phyloP scores from a whole-genome alignment of 2,329 filamentous ascomycete genomes.

The Sporothrix luriei region DNA sequence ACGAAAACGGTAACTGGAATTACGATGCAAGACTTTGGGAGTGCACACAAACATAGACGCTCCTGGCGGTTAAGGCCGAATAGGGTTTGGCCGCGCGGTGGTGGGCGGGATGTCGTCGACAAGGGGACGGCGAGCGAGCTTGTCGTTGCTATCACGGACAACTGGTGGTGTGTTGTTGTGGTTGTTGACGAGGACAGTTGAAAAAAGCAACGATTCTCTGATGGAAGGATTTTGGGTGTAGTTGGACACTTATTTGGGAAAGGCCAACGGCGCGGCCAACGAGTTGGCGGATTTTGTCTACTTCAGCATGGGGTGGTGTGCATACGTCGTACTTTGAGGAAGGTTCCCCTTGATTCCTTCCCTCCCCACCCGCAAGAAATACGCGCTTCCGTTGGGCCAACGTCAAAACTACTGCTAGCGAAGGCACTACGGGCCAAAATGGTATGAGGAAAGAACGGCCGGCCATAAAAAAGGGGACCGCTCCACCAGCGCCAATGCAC shows the following conservation, averaged over 20 bases:
- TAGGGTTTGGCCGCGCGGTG: slow-evolving; percentile 21
- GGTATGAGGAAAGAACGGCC: not conserved
- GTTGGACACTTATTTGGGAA: slow-evolving; percentile 12
- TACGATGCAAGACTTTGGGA: not conserved
- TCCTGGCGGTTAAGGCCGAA: slow-evolving; percentile 22
- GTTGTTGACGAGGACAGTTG: slow-evolving; percentile 11
- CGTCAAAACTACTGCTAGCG: slow-evolving; percentile 29
- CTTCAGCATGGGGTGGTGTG: not conserved
- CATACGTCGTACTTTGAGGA: not conserved
- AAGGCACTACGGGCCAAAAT: slow-evolving; percentile 18
- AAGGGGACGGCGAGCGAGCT: not conserved
- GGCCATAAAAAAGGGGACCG: not conserved
- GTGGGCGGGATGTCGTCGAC: not conserved
- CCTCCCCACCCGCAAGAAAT: slow-evolving; percentile 22
- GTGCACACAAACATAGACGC: slow-evolving; percentile 7
- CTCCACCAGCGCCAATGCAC: slow-evolving; percentile 9
- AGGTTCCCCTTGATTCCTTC: slow-evolving; percentile 5
- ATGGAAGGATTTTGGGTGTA: slow-evolving; percentile 7
- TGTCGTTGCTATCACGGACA: slow-evolving; percentile 14
- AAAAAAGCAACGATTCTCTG: slow-evolving; percentile 8
- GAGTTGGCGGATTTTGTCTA: slow-evolving; percentile 15
- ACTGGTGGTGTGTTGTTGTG: not conserved
- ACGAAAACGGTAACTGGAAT: slow-evolving; percentile 6
- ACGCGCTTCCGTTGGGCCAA: slow-evolving; percentile 25
- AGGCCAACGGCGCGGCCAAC: slow-evolving; percentile 23